Conservation (phyloP, 2,329 filamentous ascomycete genomes). For the Phialophora macrospora region DNA sequence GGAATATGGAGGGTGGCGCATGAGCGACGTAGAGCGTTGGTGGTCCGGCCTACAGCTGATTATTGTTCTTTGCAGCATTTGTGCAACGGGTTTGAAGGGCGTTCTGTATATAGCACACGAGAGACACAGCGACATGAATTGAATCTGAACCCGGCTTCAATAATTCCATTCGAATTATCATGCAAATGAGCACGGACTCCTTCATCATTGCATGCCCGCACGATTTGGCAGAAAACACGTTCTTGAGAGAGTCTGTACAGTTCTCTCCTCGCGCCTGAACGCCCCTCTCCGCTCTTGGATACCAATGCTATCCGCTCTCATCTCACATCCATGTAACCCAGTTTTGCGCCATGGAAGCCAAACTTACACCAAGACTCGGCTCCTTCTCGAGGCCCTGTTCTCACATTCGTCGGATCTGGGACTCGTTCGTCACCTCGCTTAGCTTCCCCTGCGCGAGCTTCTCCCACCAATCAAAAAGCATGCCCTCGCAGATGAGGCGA, state of each 20-base stretch:
- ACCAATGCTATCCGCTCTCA: neutral
- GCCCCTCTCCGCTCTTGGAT: neutral
- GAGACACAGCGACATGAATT: conserved; percentile 1
- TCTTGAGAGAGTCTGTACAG: neutral
- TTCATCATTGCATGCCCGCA: neutral
- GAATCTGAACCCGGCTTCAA: neutral
- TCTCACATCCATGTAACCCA: no score
- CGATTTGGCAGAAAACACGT: neutral
- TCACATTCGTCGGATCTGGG: conserved; percentile 83
- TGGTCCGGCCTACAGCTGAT: neutral
- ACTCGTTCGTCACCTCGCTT: conserved; percentile 84
- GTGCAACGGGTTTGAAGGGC: no score
- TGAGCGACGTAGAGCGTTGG: conserved; percentile 4
- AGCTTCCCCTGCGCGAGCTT: conserved; percentile 74
- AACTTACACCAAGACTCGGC: neutral
- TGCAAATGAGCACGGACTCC: neutral
- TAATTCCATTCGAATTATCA: neutral
- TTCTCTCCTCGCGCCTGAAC: neutral
- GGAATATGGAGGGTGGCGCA: conserved; percentile 54
- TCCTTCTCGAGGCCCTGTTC: neutral
- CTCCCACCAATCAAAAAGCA: conserved; percentile 98
- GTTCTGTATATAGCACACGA: neutral
- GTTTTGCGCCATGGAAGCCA: neutral
- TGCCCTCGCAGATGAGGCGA: conserved; percentile 96
- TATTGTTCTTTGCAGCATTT: neutral